Base-by-base conservation (phyloP, 768 basidiomycete genomes). In the Panaeolus cyanescens region DNA sequence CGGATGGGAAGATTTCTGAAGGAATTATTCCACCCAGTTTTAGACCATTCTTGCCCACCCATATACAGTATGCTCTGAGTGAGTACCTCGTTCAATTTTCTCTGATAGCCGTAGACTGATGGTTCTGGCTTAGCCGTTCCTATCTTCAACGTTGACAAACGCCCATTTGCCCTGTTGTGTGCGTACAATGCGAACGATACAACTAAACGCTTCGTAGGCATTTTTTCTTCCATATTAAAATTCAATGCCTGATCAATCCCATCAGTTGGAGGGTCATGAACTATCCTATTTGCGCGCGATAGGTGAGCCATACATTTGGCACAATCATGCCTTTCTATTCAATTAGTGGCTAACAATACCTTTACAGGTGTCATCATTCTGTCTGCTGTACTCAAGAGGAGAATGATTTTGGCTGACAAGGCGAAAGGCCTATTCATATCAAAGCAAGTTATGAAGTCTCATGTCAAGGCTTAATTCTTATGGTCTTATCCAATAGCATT, bases 361-460 rank as follows among this genome's bases (percentile, higher is more conserved):
- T 33, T 33, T 62, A 22, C 58, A 82, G 91, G 93, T 55, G 94
- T 97, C 32, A 95, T 97, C 63, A 96, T 97, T 56, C 80, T 97
- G 33, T 95, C 93, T 32, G 95, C 95, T 10, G 93, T 96, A 5
- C 81, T 97, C 53, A 96, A 97, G 73, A 85, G 93, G 59, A 80
- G 94, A 25, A 96, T 97, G 93, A 89, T 93, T 34, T 81, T 96
- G 3, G 96, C 96, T 17, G 96, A 98, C 72, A 96, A 96, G 70
- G 91, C 95, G 1, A 97, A 96, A 75, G 88, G 90, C 64, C 72
- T 93, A 42, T 96, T 96, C 75, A 96, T 96, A 62, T 95, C 93
- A 12, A 95, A 96, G 92, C 92, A 58, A 42, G 86, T 68, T n/a
- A n/a, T 60, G 54, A 19, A 32, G n/a, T 59, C 28, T 34, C 19